Base-by-base conservation (phyloP, 2,329 filamentous ascomycete species). In the Fusarium protoensiforme region DNA sequence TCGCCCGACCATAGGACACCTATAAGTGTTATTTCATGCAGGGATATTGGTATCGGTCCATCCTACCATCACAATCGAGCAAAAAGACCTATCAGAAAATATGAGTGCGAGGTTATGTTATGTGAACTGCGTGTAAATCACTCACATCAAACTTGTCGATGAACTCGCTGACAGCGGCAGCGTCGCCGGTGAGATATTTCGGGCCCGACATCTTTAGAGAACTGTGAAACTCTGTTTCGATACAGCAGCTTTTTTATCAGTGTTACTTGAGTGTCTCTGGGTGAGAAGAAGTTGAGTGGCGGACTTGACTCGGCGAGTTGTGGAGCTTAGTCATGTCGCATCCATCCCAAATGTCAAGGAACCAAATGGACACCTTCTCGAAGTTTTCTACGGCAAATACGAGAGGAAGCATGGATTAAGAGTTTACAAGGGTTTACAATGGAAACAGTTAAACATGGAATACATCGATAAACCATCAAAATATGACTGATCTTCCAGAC, bases 1-100 rank as follows among this genome's bases (percentile, higher is more conserved):
- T 98, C 94, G 58, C 96, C 96, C 18, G 95, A 98, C 96, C 96
- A 99, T 68, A 99, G 87, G 39, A 99, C 96, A 80, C 96, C 95
- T 97, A 29, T 10, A 41, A 14, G 13, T 38, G 67, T 78, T n/a
- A 72, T 67, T 67, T 29, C 27, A 46, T 7, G 24, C 18, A 4
- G 22, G 18, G 35, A 11, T 20, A 5, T 22, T 35, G 13, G 9
- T 14, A 18, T 8, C 7, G n/a, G 2, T 24, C 2, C 7, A 29
- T 48, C 87, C 78, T 86, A 97, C 96, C 96, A 90, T 99, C 96
- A 84, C 96, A 99, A 82, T 99, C 96, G 79, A 99, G 94, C 14
- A 99, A 87, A 80, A 99, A 98, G 38, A 94, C 91, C 94, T 97
- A 76, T 66, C 68, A 16, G 38, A 56, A 22, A 18, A n/a, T 16